These are phyloP conservation scores for Cardamine chenopodiifolia DNA, from an alignment of 345 rosid species.

Conservation along the genomic window DNA sequence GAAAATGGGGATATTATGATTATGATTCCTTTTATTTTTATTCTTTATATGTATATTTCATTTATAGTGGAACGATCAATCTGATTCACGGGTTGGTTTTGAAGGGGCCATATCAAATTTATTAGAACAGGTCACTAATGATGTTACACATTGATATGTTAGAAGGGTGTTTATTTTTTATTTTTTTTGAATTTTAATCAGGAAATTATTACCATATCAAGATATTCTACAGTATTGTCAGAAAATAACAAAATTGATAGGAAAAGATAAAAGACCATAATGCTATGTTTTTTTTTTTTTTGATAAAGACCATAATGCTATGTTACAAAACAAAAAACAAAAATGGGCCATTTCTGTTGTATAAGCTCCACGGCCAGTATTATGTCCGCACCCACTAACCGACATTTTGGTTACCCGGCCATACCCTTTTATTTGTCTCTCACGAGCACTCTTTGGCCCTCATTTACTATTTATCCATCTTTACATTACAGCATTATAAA, in stretches of 20 bases:
- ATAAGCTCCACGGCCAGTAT: conserved; percentile 15
- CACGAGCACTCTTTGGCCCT: conserved; percentile 22
- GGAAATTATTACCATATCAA: background rate
- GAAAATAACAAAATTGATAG: background rate
- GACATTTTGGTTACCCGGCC: conserved; percentile 23
- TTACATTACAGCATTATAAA: background rate
- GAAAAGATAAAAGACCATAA: conserved; percentile 23
- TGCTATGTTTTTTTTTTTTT: background rate
- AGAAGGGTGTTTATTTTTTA: conserved; percentile 11
- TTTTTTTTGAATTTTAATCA: background rate
- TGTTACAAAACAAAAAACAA: conserved; percentile 14
- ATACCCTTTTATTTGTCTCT: conserved; percentile 9
- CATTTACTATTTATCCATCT: conserved; percentile 12
- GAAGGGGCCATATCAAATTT: conserved; percentile 22
- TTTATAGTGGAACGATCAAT: conserved; percentile 26
- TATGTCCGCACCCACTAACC: conserved; percentile 24
- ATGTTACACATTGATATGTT: conserved; percentile 5
- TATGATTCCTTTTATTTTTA: background rate
- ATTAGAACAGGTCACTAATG: conserved; percentile 24
- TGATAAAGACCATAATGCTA: conserved; percentile 17
- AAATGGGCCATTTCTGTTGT: conserved; percentile 22
- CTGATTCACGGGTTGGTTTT: conserved; percentile 31
- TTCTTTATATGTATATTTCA: conserved; percentile 1
- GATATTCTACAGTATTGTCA: background rate
- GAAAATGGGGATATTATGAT: background rate